These are phyloP conservation scores for Venturia nashicola DNA, from an alignment of 2,329 filamentous ascomycete species.

Conservation along the genomic window DNA sequence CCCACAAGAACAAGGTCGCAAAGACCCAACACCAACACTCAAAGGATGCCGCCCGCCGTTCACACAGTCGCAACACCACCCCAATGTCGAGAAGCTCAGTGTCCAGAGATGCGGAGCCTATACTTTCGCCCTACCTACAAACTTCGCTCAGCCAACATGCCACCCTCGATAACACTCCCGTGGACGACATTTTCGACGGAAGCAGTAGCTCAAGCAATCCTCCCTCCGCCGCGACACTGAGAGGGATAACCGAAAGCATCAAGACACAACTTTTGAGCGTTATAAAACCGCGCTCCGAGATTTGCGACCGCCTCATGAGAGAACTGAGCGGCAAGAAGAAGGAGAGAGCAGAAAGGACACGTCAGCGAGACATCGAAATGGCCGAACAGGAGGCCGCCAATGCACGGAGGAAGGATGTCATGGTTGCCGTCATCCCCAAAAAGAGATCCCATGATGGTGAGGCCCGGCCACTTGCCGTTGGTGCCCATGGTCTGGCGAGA, in stretches of 20 bases:
- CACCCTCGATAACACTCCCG: slow-evolving; percentile 40
- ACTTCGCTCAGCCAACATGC: slow-evolving; percentile 42
- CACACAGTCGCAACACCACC: slow-evolving; percentile 67
- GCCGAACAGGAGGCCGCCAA: slow-evolving; percentile 38
- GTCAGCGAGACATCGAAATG: slow-evolving; percentile 36
- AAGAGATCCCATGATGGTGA: slow-evolving; percentile 57
- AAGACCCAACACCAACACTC: slow-evolving; percentile 17
- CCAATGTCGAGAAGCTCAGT: slow-evolving; percentile 44
- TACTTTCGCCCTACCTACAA: slow-evolving; percentile 48
- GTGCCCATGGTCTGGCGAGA: slow-evolving; percentile 49
- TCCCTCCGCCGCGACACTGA: slow-evolving; percentile 50
- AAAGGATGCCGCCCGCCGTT: slow-evolving; percentile 41
- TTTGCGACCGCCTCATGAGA: slow-evolving; percentile 63
- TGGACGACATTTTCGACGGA: slow-evolving; percentile 59
- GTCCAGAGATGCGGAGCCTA: slow-evolving; percentile 27
- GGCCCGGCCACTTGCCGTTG: slow-evolving; percentile 46
- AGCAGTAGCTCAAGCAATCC: slow-evolving; percentile 38
- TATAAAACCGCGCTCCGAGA: slow-evolving; percentile 41
- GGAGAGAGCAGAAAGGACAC: slow-evolving; percentile 42
- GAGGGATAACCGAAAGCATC: slow-evolving; percentile 52
- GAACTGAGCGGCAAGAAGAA: slow-evolving; percentile 55
- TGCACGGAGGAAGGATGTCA: slow-evolving; percentile 26
- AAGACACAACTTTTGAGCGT: slow-evolving; percentile 39
- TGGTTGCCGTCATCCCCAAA: slow-evolving; percentile 35
- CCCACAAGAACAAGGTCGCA: slow-evolving; percentile 42